Base-by-base conservation (phyloP, 495 filamentous ascomycete species). In the Tetracladium setigerum region DNA sequence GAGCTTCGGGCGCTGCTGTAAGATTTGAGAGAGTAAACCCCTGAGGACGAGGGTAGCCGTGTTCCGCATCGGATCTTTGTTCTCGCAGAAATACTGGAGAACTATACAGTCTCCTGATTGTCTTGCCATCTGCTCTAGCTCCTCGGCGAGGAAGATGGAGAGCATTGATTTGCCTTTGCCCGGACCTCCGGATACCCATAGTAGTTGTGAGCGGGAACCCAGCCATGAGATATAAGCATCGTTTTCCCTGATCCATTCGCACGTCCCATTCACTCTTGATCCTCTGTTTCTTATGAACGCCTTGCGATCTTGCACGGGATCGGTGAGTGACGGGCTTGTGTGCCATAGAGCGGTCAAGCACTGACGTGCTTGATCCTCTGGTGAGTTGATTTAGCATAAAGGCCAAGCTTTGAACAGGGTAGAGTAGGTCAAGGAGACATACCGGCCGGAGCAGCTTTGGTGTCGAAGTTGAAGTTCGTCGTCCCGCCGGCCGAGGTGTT, bases 161-260 rank as follows among this genome's bases (percentile, higher is more conserved):
- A 75, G 59, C 67, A 72, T 72, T 1, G 69, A 73, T 52, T 75
- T 75, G 2, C 72, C 72, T 58, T 69, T 73, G 14, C 70, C 71
- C 55, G 69, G 67, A 17, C 67, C 62, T 22, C 71, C 71, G 13
- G 58, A 68, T 15, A 75, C 57, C 69, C 71, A 74, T 34, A 75
- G 62, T 1, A 70, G 58, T 40, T 51, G 55, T 24, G 14, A 38
- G 47, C 53, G 35, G 13, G 44, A 41, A 22, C 51, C n/a, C 37
- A 72, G 50, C 71, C 68, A 75, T 38, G 49, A 56, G 44, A 58
- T 44, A 48, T 69, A 75, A n/a, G 9, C 4, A 5, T 24, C 16
- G 52, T 72, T 57, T n/a, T 50, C 42, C 52, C 49, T 63, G 37
- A 73, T 54, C 71, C 69, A 75, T 60, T 72, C 67, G 53, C 71